Evolutionary conservation across 2,329 filamentous ascomycete genomes (phyloP).

Genomic region (Ophiostoma ips): DNA sequence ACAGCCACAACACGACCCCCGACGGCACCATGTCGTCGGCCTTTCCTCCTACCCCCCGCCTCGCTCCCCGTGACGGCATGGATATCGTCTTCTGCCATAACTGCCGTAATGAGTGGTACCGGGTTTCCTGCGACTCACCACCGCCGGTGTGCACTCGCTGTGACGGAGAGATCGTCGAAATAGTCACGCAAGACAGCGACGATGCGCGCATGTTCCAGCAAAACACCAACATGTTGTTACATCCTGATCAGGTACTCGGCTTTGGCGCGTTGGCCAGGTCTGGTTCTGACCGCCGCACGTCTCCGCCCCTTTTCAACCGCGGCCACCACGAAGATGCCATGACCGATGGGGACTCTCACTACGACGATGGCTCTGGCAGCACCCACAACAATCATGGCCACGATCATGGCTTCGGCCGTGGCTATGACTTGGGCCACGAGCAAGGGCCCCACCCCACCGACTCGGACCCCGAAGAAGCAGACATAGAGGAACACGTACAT

Average conservation of each 20-base stretch:
- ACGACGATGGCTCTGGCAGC: too few species aligned
- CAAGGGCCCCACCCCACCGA: slow-evolving; percentile 11
- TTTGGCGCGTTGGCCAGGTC: too few species aligned
- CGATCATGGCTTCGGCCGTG: background rate
- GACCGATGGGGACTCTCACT: too few species aligned
- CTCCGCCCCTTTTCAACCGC: background rate
- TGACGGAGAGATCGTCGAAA: slow-evolving; percentile 65
- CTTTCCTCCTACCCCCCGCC: slow-evolving; percentile 19
- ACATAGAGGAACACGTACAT: slow-evolving; percentile 37
- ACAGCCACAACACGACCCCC: slow-evolving; percentile 16
- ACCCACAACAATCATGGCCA: background rate
- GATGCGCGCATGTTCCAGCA: slow-evolving; percentile 25
- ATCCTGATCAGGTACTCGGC: background rate
- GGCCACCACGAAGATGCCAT: background rate
- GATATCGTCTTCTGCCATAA: slow-evolving; percentile 79
- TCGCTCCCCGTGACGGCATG: slow-evolving; percentile 36
- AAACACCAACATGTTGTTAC: background rate
- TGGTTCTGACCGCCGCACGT: too few species aligned
- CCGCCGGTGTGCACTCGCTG: slow-evolving; percentile 75
- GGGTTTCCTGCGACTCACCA: slow-evolving; percentile 49
- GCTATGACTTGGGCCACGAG: background rate
- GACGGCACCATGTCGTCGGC: slow-evolving; percentile 16
- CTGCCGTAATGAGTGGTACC: slow-evolving; percentile 71
- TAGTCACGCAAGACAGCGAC: too few species aligned
- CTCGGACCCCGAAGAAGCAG: slow-evolving; percentile 35